Evolutionary conservation across 108 stramenopile species (phyloP), one percentile per base, ranked within the genome.

Genomic region (Craspedostauros australis): DNA sequence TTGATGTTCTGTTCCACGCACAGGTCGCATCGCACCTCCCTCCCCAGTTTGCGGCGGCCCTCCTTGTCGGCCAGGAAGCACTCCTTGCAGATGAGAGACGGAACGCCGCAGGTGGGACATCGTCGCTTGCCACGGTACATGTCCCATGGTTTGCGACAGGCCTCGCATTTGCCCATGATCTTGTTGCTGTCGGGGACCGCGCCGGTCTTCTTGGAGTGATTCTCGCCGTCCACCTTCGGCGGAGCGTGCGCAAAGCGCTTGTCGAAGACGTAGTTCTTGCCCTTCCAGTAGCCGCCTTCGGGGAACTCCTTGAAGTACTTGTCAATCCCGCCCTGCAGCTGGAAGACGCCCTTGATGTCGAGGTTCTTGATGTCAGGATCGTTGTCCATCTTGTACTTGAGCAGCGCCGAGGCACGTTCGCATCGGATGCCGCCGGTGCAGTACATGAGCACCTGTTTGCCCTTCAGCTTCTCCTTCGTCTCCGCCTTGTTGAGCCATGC

Each of bases 41-140:
- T 46, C n/a, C 54, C 70, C 6, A 77, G 19, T 46, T 74, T 76
- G 33, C 53, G 65, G 1, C 34, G 49, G 21, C 63, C 63, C 12
- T 75, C 60, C 45, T 66, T 57, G 44, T 76, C 64, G 5, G 58
- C 58, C 15, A 75, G 15, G 30, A 79, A 71, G 57, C 91, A 93
- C 25, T 86, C 80, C 7, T 61, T 57, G 38, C 93, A 94, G 25
- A 91, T 81, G 24, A 94, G 64, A 27, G 68, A 68, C 6, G 93
- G 93, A 11, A 94, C 93, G 30, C 89, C 89, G 70, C 93, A 94
- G 0, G 90, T 89, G 12, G 85, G 84, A 59, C 93, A 94, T 38
- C 88, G 70, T 8, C 88, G 73, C 43, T 94, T 94, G 6, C 93
- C 93, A n/a, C 86, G 65, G 49, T 87, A 94, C 83, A 71, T 87